A percentile compares a stretch with the other conserved stretches of the same genome.
Conservation (phyloP, 176 grass and related monocot species). For the Bromus sterilis region DNA sequence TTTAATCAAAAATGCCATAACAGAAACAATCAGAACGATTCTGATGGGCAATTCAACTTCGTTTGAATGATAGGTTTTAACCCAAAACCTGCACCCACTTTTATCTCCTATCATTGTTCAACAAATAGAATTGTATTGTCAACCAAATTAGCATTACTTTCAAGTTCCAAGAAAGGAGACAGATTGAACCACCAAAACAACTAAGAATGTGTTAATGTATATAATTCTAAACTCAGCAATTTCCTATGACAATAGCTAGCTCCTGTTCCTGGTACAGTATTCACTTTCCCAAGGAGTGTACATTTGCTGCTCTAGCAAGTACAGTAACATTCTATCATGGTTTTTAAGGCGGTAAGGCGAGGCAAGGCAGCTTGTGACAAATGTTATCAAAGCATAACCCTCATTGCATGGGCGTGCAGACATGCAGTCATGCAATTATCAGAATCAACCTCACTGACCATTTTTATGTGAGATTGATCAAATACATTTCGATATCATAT, state of each 20-base stretch:
- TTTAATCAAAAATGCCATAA: background rate
- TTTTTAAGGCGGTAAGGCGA: background rate
- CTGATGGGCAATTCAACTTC: background rate
- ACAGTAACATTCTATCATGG: background rate
- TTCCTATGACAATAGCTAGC: background rate
- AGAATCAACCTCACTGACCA: background rate
- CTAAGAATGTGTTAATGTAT: background rate
- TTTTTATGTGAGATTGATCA: background rate
- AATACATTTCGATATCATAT: background rate
- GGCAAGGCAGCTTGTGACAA: background rate
- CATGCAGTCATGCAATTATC: background rate
- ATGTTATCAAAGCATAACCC: background rate
- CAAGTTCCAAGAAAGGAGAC: background rate
- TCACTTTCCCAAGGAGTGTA: background rate
- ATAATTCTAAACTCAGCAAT: background rate
- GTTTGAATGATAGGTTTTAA: background rate
- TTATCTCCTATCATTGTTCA: background rate
- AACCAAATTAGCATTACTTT: background rate
- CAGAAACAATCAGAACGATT: background rate
- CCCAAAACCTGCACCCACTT: background rate
- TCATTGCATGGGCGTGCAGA: background rate
- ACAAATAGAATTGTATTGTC: background rate
- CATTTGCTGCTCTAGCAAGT: slow-evolving; percentile 4
- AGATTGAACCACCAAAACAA: background rate
- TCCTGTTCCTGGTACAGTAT: background rate